Conservation (phyloP, 2,329 filamentous ascomycete genomes). For the Alternaria sp. region DNA sequence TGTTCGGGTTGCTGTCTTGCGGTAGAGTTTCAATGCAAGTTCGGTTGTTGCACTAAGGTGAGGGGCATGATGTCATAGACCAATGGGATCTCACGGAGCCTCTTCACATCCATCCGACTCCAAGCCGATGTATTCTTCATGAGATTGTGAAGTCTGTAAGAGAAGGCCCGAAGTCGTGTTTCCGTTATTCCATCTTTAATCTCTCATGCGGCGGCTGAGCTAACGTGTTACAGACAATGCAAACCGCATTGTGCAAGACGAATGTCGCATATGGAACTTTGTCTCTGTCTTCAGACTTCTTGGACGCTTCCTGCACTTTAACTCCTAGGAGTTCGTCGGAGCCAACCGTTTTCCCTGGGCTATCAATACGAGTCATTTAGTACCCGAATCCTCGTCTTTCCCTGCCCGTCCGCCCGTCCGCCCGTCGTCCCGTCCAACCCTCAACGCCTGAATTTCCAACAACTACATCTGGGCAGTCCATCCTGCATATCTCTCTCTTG, state of each 20-base stretch:
- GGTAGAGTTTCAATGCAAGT: constrained; percentile 10
- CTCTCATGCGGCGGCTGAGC: background rate
- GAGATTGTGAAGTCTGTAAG: background rate
- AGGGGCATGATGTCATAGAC: constrained; percentile 26
- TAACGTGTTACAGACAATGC: background rate
- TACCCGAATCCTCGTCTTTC: background rate
- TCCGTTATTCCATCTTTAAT: background rate
- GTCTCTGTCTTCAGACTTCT: background rate
- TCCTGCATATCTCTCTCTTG: background rate
- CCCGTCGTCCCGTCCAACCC: background rate
- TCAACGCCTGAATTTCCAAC: background rate
- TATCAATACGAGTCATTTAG: background rate
- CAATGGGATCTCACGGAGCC: constrained; percentile 11
- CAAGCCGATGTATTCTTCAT: background rate
- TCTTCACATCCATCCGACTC: background rate
- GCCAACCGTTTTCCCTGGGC: background rate
- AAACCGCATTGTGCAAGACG: background rate
- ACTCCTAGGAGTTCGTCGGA: background rate
- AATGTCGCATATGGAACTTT: background rate
- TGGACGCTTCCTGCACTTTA: background rate
- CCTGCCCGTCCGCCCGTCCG: background rate
- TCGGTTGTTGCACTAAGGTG: constrained; percentile 14
- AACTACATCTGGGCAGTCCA: background rate
- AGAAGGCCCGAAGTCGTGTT: constrained; percentile 7
- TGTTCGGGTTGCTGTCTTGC: background rate